Base-by-base conservation (phyloP, 73 alveolate genomes). In the Symbiodinium pilosum region DNA sequence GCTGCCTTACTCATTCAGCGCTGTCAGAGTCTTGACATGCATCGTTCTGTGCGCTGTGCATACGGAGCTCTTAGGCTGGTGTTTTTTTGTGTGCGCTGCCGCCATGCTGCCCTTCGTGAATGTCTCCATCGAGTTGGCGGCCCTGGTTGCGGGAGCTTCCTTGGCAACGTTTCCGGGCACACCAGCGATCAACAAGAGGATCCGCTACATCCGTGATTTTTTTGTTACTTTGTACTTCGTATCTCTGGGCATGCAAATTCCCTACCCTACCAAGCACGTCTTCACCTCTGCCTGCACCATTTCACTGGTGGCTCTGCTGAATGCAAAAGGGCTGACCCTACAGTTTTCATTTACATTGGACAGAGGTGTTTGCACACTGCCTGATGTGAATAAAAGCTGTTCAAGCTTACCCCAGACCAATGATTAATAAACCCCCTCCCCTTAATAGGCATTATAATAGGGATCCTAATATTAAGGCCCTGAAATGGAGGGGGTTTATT, bases 31-130 rank as follows among this genome's bases (percentile, higher is more conserved):
- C n/a, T n/a, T n/a, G n/a, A n/a, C n/a, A n/a, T n/a, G n/a, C n/a
- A n/a, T n/a, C n/a, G n/a, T n/a, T n/a, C n/a, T n/a, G n/a, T n/a
- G n/a, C n/a, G n/a, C n/a, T n/a, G n/a, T n/a, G n/a, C n/a, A n/a
- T n/a, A n/a, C n/a, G n/a, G n/a, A n/a, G n/a, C 68, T 77, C 87
- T 52, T 38, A 20, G 47, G 95, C 87, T 88, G 95, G 95, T 88
- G 95, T 30, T 88, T 88, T 86, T 88, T 88, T 47, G 95, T 88
- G 38, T 88, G 95, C 39, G 95, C 95, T 28, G 95, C 95, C 36
- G 95, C 95, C 38, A 52, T 88, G 95, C 34, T 88, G 95, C 95
- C 95, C 75, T 88, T 88, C 87, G 86, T 88, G 44, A 59, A 81
- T 28, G 95, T 88, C 43, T 88, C 95, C 64, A 64, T 64, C 44